A percentile compares a stretch with the other conserved stretches of the same genome.
These are phyloP conservation scores for Tricholomella constricta DNA, from an alignment of 768 basidiomycete species.

Conservation along the genomic window DNA sequence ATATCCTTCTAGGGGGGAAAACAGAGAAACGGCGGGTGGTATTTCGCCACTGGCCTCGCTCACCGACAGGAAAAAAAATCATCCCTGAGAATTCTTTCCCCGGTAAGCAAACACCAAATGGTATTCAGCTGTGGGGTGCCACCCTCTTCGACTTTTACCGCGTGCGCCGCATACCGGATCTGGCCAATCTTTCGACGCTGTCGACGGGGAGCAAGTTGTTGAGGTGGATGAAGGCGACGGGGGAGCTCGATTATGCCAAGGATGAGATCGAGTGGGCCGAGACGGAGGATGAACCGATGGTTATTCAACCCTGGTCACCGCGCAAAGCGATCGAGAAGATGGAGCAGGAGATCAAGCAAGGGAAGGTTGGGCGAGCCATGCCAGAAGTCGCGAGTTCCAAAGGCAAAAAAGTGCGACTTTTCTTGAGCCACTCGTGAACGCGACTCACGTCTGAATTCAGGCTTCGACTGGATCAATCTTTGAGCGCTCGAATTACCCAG, in stretches of 20 bases:
- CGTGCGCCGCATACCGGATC: conserved; percentile 24
- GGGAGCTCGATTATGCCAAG: conserved; percentile 33
- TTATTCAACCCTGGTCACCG: conserved; percentile 26
- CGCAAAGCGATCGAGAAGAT: conserved; percentile 3
- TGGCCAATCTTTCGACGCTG: conserved; percentile 15
- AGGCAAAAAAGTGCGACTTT: conserved; percentile 3
- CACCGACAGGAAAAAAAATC: conserved; percentile 11
- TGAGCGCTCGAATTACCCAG: conserved; percentile 36
- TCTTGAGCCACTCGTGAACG: neutral
- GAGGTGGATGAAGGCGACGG: conserved; percentile 34
- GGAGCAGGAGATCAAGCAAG: conserved; percentile 4
- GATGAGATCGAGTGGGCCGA: conserved; percentile 36
- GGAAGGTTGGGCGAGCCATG: conserved; percentile 5
- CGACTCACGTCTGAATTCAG: conserved; percentile 2
- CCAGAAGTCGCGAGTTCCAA: neutral
- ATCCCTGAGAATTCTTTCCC: conserved; percentile 8
- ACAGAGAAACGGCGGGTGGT: conserved; percentile 8
- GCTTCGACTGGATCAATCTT: conserved; percentile 26
- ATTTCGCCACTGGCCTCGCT: conserved; percentile 15
- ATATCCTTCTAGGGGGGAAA: neutral
- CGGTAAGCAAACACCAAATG: conserved; percentile 36
- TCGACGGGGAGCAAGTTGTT: conserved; percentile 39
- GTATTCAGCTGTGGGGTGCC: conserved; percentile 41
- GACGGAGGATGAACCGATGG: conserved; percentile 34
- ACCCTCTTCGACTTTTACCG: conserved; percentile 44